These are phyloP conservation scores for Populus hybrid DNA, from an alignment of 441 rosid species.

Conservation along the genomic window DNA sequence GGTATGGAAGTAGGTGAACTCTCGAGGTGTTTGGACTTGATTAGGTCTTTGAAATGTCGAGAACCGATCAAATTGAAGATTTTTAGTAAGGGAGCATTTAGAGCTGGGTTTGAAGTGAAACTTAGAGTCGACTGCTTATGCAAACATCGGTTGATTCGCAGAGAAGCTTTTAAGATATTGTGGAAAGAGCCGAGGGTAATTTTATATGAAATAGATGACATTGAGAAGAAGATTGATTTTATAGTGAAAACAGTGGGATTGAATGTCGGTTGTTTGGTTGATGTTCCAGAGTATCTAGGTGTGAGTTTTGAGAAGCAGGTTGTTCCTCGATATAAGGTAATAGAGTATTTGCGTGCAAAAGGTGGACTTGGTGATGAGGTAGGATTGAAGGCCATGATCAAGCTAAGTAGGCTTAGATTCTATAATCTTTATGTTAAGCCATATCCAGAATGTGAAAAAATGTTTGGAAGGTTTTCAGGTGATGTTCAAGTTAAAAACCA, in stretches of 20 bases:
- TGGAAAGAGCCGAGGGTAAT: slow-evolving; percentile 80
- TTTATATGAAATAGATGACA: slow-evolving; percentile 49
- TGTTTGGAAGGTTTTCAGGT: slow-evolving; percentile 53
- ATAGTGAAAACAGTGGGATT: slow-evolving; percentile 49
- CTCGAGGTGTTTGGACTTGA: slow-evolving; percentile 55
- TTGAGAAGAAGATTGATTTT: slow-evolving; percentile 67
- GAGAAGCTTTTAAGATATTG: slow-evolving; percentile 69
- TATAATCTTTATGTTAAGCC: slow-evolving; percentile 80
- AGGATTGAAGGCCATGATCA: slow-evolving; percentile 59
- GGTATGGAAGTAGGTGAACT: slow-evolving; percentile 76
- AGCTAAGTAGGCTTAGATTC: slow-evolving; percentile 66
- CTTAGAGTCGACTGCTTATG: slow-evolving; percentile 70
- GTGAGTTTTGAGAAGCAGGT: slow-evolving; percentile 76
- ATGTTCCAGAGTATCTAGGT: slow-evolving; percentile 75
- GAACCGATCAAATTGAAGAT: slow-evolving; percentile 46
- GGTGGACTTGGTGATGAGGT: slow-evolving; percentile 69
- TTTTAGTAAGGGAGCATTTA: slow-evolving; percentile 47
- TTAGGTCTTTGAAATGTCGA: slow-evolving; percentile 59
- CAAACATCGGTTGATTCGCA: slow-evolving; percentile 56
- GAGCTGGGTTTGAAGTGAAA: slow-evolving; percentile 74
- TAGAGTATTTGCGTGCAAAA: slow-evolving; percentile 50
- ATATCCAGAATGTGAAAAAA: slow-evolving; percentile 72
- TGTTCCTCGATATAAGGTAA: slow-evolving; percentile 60
- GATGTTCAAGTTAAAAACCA: slow-evolving; percentile 25
- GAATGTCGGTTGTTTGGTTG: slow-evolving; percentile 42